phyloP scores from a whole-genome alignment of 2,329 filamentous ascomycete genomes.

The Dactylellina leptospora region DNA sequence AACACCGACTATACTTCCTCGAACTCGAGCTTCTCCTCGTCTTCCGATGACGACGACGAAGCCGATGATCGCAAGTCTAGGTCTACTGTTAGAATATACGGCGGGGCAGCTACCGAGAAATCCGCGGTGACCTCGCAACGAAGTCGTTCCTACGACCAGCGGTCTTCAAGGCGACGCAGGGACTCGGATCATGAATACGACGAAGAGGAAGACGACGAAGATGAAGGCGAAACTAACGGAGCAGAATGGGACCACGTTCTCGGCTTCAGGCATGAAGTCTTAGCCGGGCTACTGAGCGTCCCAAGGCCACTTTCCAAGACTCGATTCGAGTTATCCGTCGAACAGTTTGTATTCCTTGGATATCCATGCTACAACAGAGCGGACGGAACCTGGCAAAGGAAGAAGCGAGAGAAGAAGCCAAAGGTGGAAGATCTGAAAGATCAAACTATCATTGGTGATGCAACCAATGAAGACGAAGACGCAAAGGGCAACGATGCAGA shows the following conservation, averaged over 20 bases:
- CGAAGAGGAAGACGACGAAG: slow-evolving; percentile 59
- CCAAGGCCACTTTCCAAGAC: slow-evolving; percentile 79
- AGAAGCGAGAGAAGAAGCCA: slow-evolving; percentile 63
- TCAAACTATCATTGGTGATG: slow-evolving; percentile 57
- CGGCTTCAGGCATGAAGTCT: slow-evolving; percentile 76
- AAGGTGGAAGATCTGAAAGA: slow-evolving; percentile 35
- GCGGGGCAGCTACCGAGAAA: slow-evolving; percentile 49
- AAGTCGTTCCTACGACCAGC: slow-evolving; percentile 44
- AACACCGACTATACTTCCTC: slow-evolving; percentile 61
- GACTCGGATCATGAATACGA: slow-evolving; percentile 58
- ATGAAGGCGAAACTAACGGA: slow-evolving; percentile 63
- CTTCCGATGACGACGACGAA: slow-evolving; percentile 55
- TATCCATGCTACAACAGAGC: slow-evolving; percentile 84
- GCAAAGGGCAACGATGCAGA: slow-evolving; percentile 58
- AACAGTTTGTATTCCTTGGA: slow-evolving; percentile 80
- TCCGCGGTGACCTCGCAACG: slow-evolving; percentile 53
- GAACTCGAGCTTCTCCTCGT: slow-evolving; percentile 56
- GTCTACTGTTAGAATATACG: slow-evolving; percentile 53
- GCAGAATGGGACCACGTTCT: slow-evolving; percentile 73
- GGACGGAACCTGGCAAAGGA: slow-evolving; percentile 79
- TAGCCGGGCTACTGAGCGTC: slow-evolving; percentile 82
- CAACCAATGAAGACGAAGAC: slow-evolving; percentile 59
- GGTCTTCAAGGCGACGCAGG: slow-evolving; percentile 43
- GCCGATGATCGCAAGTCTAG: slow-evolving; percentile 59
- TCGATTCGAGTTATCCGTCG: slow-evolving; percentile 81